A percentile compares a stretch with the other conserved stretches of the same genome.
Evolutionary conservation across 2,329 filamentous ascomycete genomes (phyloP).

Genomic region (Fusarium penzigii): DNA sequence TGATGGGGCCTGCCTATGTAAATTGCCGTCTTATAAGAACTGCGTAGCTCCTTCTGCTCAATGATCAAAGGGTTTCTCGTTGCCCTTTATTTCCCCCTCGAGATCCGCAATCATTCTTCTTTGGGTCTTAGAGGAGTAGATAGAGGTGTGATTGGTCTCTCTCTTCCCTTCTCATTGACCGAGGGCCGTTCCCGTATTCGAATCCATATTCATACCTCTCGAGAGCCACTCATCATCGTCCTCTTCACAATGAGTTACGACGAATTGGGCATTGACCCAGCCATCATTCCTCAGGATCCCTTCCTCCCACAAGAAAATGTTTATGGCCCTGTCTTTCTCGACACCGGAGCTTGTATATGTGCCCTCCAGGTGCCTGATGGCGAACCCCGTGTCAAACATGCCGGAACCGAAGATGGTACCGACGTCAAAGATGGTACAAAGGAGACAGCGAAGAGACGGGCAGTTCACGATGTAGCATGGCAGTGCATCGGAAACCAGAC

Average conservation of each 20-base stretch:
- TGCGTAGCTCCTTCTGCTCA: no score
- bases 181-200: no score
- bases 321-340: conserved; percentile 41
- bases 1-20: no score
- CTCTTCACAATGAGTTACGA: conserved; percentile 16
- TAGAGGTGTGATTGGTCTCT: no score
- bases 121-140: no score
- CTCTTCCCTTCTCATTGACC: no score
- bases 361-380: conserved; percentile 30
- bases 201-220: neutral
- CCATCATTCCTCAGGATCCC: conserved; percentile 38
- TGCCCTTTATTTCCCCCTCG: no score
- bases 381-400: neutral
- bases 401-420: conserved; percentile 2
- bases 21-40: no score
- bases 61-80: no score
- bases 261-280: conserved; percentile 16
- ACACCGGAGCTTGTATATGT: conserved; percentile 42
- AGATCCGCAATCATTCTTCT: no score
- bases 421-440: no score
- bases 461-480: conserved; percentile 34
- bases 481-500: conserved; percentile 48
- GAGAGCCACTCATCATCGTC: neutral
- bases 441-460: neutral
- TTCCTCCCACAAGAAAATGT: conserved; percentile 35